Evolutionary conservation across 495 filamentous ascomycete species (phyloP).

Genomic region (Penicillium flavigenum): DNA sequence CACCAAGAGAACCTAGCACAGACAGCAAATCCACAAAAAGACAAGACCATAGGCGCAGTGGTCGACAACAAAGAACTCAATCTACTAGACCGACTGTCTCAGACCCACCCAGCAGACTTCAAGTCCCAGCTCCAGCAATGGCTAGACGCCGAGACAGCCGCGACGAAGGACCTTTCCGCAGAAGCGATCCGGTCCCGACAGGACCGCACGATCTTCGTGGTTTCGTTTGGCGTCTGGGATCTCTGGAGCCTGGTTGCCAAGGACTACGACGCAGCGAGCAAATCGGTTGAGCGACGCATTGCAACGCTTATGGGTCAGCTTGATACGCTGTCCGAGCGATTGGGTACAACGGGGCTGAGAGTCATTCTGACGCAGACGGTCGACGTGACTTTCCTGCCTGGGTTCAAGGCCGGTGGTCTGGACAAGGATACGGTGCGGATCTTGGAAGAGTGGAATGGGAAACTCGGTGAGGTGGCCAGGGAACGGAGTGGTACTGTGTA

Average conservation of each 20-base stretch:
- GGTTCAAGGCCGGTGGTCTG: slow-evolving; percentile 33
- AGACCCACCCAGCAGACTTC: slow-evolving; percentile 39
- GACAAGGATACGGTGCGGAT: slow-evolving; percentile 45
- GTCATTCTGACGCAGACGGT: slow-evolving; percentile 49
- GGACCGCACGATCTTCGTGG: slow-evolving; percentile 39
- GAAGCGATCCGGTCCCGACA: slow-evolving; percentile 27
- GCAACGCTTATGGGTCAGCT: slow-evolving; percentile 48
- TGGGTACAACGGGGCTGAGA: slow-evolving; percentile 43
- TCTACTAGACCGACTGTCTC: slow-evolving; percentile 27
- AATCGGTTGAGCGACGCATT: slow-evolving; percentile 44
- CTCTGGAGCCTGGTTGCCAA: slow-evolving; percentile 47
- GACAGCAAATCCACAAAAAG: slow-evolving; percentile 33
- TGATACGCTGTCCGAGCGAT: slow-evolving; percentile 36
- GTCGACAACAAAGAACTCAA: slow-evolving; percentile 40
- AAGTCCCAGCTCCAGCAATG: slow-evolving; percentile 45
- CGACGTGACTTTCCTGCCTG: slow-evolving; percentile 54
- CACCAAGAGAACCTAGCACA: slow-evolving; percentile 49
- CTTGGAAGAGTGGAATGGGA: slow-evolving; percentile 47
- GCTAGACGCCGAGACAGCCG: slow-evolving; percentile 34
- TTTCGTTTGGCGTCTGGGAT: slow-evolving; percentile 54
- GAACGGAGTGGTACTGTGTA: slow-evolving; percentile 47
- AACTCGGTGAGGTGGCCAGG: slow-evolving; percentile 39
- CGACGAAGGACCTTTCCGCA: slow-evolving; percentile 21
- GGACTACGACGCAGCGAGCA: slow-evolving; percentile 31
- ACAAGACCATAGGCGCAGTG: slow-evolving; percentile 40